Base-by-base conservation (phyloP, 345 rosid genomes). In the Gossypium mustelinum region DNA sequence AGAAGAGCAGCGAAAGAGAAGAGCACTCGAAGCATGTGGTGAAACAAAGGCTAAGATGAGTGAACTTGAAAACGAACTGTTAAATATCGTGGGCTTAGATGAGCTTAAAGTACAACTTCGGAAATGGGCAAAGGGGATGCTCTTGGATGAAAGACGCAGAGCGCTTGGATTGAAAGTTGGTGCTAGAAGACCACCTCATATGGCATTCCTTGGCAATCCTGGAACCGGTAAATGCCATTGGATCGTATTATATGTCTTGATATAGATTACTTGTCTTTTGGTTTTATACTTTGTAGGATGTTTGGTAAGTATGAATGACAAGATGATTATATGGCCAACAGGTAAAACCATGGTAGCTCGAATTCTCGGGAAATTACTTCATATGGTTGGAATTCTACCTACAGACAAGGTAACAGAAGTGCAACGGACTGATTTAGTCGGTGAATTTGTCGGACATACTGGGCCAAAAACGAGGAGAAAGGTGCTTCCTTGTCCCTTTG, bases 301-400 rank as follows among this genome's bases (percentile, higher is more conserved):
- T 70, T 75, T 48, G 55, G 25, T 27, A 1, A 51, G 16, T 51
- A 51, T 16, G n/a, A 51, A 14, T 51, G 56, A 51, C 56, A 51
- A 51, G 6, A 51, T 51, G 52, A 48, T 48, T 34, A 48, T 51
- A 51, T 51, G 7, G 69, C 54, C 63, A 66, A 78, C 79, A 94
- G 99, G 99, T 65, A 95, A 95, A 84, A 95, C 99, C 63, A 95
- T 95, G 99, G 87, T 95, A 57, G 98, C 97, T 76, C 86, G 98
- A 79, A 83, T 93, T 72, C 98, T 95, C 0, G 99, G 98, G 70
- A 93, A 86, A 76, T 80, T 95, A 82, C 97, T 93, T 47, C 79
- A 91, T 82, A 86, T 89, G 76, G 98, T 95, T 29, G 99, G 98
- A 74, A 82, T 95, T 76, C 88, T 95, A 76, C 96, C 99, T 11